Percentiles rank a stretch among this genome's conserved stretches.
Evolutionary conservation across 2,329 filamentous ascomycete species (phyloP).

Genomic region (Ascochyta clinopodiicola): DNA sequence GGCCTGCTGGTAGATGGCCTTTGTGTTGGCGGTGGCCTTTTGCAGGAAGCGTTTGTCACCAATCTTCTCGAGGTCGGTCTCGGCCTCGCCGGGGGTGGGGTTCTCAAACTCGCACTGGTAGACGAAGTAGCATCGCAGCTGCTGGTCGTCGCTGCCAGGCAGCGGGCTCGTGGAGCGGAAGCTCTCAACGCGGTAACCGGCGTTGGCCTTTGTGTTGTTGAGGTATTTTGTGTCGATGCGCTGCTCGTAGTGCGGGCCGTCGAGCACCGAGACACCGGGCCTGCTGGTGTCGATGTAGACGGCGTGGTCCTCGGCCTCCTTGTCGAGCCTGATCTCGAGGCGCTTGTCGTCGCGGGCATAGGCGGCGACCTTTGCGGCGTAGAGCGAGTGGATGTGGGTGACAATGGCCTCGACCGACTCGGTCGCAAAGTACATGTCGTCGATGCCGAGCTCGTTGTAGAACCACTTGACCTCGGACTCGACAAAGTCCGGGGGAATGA

Average conservation of each 20-base stretch:
- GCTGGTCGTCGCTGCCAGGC: constrained; percentile 76
- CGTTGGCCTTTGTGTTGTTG: constrained; percentile 73
- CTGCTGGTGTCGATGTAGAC: constrained; percentile 98
- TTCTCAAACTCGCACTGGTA: constrained; percentile 94
- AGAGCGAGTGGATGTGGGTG: constrained; percentile 93
- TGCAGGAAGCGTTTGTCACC: constrained; percentile 93
- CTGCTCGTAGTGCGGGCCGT: constrained; percentile 90
- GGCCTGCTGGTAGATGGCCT: constrained; percentile 92
- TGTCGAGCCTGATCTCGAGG: constrained; percentile 92
- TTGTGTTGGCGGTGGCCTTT: constrained; percentile 95
- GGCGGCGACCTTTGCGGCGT: constrained; percentile 94
- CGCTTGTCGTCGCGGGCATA: constrained; percentile 92
- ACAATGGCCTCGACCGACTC: constrained; percentile 86
- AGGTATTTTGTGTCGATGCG: constrained; percentile 95
- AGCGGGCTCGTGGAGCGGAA: constrained; percentile 90
- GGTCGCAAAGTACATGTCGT: constrained; percentile 97
- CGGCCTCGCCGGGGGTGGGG: constrained; percentile 72
- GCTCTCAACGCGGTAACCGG: constrained; percentile 92
- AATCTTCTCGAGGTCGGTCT: constrained; percentile 89
- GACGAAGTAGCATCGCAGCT: constrained; percentile 96
- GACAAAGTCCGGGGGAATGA: constrained; percentile 84
- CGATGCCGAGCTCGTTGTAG: constrained; percentile 96
- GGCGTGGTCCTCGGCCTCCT: constrained; percentile 92
- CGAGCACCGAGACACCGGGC: constrained; percentile 77
- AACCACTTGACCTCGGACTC: constrained; percentile 93